Percentiles rank a stretch among this genome's conserved stretches.
Evolutionary conservation across 495 filamentous ascomycete species (phyloP).

Genomic region (Daldinia decipiens): DNA sequence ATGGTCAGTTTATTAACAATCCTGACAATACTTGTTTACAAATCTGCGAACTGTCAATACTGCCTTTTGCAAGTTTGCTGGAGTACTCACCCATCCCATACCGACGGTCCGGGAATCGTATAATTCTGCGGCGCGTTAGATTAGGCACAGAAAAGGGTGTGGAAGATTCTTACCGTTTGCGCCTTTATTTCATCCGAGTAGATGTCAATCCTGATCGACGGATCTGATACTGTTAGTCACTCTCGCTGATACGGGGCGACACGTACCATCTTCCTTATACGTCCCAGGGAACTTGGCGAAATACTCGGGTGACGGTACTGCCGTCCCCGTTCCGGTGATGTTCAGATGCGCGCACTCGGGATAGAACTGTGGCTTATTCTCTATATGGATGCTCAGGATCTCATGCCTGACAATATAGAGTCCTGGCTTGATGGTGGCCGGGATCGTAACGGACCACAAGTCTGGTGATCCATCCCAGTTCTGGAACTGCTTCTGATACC

Average conservation of each 20-base stretch:
- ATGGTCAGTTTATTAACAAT: constrained; percentile 29
- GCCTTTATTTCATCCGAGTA: constrained; percentile 53
- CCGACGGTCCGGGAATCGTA: constrained; percentile 56
- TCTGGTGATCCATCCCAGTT: constrained; percentile 56
- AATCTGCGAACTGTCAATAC: constrained; percentile 36
- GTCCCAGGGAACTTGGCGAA: constrained; percentile 62
- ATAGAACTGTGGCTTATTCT: constrained; percentile 65
- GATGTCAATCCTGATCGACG: constrained; percentile 63
- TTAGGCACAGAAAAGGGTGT: not conserved
- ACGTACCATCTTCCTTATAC: constrained; percentile 58
- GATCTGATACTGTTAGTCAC: constrained; percentile 52
- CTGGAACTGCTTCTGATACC: constrained; percentile 64
- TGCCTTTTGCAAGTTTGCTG: not conserved
- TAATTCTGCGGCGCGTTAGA: constrained; percentile 53
- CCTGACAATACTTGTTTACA: constrained; percentile 50
- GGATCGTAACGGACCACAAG: constrained; percentile 62
- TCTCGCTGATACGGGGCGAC: not conserved
- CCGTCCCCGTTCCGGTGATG: constrained; percentile 56
- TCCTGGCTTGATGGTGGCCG: constrained; percentile 56
- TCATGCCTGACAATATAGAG: constrained; percentile 66
- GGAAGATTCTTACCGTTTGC: constrained; percentile 45
- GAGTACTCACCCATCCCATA: constrained; percentile 56
- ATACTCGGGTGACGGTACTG: constrained; percentile 54
- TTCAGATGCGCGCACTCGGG: constrained; percentile 65
- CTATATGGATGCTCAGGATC: constrained; percentile 64